These are phyloP conservation scores for Acorus gramineus DNA, from an alignment of 106 monocot genomes.

Conservation along the genomic window DNA sequence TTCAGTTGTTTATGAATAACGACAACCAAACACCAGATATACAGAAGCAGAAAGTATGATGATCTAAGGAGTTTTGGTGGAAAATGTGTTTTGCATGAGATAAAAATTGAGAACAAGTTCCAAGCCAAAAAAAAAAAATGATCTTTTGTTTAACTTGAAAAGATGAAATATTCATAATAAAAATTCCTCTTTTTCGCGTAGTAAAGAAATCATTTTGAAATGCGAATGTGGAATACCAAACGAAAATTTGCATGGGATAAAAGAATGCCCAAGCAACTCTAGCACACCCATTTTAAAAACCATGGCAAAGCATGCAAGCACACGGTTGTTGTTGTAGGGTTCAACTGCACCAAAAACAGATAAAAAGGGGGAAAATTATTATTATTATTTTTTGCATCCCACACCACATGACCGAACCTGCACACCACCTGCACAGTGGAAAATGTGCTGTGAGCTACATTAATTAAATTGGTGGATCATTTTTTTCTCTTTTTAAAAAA, in stretches of 20 bases:
- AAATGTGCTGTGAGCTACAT: conserved; percentile 33
- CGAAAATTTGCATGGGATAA: too few species aligned
- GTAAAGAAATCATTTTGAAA: background rate
- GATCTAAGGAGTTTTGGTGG: too few species aligned
- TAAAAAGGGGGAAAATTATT: background rate
- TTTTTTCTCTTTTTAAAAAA: too few species aligned
- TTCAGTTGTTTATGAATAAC: too few species aligned
- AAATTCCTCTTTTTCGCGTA: background rate
- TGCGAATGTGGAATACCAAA: too few species aligned
- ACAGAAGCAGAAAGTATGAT: too few species aligned
- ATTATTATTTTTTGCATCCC: conserved; percentile 4
- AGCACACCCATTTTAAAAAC: background rate
- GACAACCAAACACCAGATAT: too few species aligned
- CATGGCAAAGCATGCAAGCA: background rate
- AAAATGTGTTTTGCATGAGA: too few species aligned
- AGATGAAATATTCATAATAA: background rate
- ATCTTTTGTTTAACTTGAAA: background rate
- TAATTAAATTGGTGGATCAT: background rate
- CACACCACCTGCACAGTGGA: conserved; percentile 49
- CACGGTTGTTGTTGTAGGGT: background rate
- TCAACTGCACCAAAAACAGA: background rate
- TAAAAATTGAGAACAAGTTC: background rate
- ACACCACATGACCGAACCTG: conserved; percentile 39
- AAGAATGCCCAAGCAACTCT: too few species aligned
- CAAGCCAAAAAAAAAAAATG: background rate